phyloP scores from a whole-genome alignment of 176 grass and related monocot species.

The Oryza rufipogon region DNA sequence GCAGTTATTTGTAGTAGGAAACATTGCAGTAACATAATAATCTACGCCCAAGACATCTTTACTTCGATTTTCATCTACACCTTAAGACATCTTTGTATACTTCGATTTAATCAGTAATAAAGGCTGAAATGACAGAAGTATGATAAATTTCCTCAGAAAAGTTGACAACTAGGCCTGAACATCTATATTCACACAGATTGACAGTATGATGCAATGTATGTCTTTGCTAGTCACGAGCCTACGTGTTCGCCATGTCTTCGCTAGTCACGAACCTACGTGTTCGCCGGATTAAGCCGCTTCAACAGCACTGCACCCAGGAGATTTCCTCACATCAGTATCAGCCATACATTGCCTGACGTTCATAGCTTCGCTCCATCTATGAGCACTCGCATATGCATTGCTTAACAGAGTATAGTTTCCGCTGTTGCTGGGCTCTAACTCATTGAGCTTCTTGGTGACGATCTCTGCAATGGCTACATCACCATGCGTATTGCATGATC shows the following conservation, averaged over 20 bases:
- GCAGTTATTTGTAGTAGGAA: neutral
- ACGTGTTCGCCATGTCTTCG: neutral
- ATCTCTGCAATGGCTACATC: slow-evolving; percentile 51
- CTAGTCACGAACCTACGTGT: neutral
- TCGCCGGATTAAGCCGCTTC: neutral
- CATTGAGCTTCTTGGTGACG: slow-evolving; percentile 43
- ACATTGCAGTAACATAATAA: neutral
- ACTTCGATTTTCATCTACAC: too few species aligned
- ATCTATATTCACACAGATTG: neutral
- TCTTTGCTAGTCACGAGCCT: neutral
- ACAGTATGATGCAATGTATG: neutral
- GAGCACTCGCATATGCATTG: slow-evolving; percentile 50
- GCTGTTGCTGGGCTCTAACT: slow-evolving; percentile 46
- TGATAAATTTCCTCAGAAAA: neutral
- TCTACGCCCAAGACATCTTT: neutral
- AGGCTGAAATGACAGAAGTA: too few species aligned
- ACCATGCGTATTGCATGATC: slow-evolving; percentile 44
- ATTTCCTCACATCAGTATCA: slow-evolving; percentile 37
- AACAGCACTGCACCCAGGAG: slow-evolving; percentile 46
- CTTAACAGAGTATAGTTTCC: slow-evolving; percentile 44
- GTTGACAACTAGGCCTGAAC: neutral
- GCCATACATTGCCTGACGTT: slow-evolving; percentile 43
- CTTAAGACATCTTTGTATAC: neutral
- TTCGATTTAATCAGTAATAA: neutral
- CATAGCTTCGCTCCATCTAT: slow-evolving; percentile 48